Base-by-base conservation (phyloP, 495 filamentous ascomycete species). In the Aspergillus haitiensis region DNA sequence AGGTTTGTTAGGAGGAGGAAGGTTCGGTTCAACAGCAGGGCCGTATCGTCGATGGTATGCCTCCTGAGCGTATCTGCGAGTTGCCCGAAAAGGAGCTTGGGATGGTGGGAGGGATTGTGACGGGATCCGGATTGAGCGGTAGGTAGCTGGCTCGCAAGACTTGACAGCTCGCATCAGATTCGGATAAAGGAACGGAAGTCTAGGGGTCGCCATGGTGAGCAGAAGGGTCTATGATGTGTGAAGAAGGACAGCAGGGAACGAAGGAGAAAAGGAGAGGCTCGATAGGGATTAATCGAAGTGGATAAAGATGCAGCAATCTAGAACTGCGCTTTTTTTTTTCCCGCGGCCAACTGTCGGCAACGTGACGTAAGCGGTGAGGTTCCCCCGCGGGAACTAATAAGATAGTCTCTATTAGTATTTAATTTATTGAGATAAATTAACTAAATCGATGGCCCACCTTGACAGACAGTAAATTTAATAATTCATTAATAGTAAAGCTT, bases 131-230 rank as follows among this genome's bases (percentile, higher is more conserved):
- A 73, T 55, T 18, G 72, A 67, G 45, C 63, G 72, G 16, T 67
- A 64, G 21, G 70, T 70, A 12, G 50, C 67, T n/a, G 71, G 66
- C 52, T 78, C 70, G 54, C 73, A 81, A 21, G 72, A 64, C 31
- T 74, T 67, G 31, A 75, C 65, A 2, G 73, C 68, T 13, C 75
- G 75, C 57, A 86, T 87, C 48, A 90, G 72, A 62, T 88, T 84
- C 37, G 89, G 88, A 64, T 92, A 92, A 13, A 92, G 80, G 65
- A 92, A 92, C 4, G 84, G 84, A 35, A 93, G 78, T 64, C 89
- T 79, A 50, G 78, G 77, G 9, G 83, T 78, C 51, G 87, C 83
- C 90, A 93, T 93, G 56, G 58, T 60, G 58, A 56, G 33, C 8
- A 36, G 35, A 21, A 13, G 32, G 42, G 32, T 18, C 39, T 27